Evolutionary conservation across 1,284 basidiomycete species (phyloP).

Genomic region (Puccinia brachypodii): DNA sequence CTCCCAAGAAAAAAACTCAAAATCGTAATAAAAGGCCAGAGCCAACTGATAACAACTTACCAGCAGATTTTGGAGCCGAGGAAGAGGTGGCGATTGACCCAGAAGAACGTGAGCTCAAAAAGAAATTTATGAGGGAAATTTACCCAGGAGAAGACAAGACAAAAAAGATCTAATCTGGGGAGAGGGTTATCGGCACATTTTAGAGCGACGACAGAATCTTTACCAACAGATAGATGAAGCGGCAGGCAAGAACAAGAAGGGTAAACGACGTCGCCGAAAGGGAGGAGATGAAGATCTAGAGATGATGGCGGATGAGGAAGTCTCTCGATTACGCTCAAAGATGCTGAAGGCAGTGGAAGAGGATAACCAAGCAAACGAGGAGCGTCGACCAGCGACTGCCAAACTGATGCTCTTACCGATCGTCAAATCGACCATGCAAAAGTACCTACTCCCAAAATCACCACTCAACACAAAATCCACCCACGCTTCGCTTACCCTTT

Average conservation of each 20-base stretch:
- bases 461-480: slow-evolving; percentile 4
- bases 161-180: slow-evolving; percentile 51
- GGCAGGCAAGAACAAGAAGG: slow-evolving; percentile 43
- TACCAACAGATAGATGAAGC: slow-evolving; percentile 37
- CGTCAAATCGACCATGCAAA: slow-evolving; percentile 90
- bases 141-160: not conserved
- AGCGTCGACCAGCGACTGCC: slow-evolving; percentile 78
- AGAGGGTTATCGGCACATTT: not conserved
- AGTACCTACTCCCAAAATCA: slow-evolving; percentile 64
- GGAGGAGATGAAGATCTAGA: slow-evolving; percentile 65
- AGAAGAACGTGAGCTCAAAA: slow-evolving; percentile 21
- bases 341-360: slow-evolving; percentile 86
- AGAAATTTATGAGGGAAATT: too few relatives aligned
- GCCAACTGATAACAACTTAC: not conserved
- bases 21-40: not conserved
- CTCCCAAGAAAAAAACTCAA: slow-evolving; percentile 12
- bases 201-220: slow-evolving; percentile 51
- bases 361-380: slow-evolving; percentile 76
- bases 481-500: not conserved
- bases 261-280: slow-evolving; percentile 24
- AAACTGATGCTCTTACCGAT: slow-evolving; percentile 83
- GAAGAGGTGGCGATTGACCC: slow-evolving; percentile 6
- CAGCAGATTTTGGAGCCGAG: not conserved
- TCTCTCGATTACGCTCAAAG: slow-evolving; percentile 74
- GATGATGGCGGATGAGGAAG: slow-evolving; percentile 85